Base-by-base conservation (phyloP, 2,329 filamentous ascomycete species). In the Fusarium algeriense region DNA sequence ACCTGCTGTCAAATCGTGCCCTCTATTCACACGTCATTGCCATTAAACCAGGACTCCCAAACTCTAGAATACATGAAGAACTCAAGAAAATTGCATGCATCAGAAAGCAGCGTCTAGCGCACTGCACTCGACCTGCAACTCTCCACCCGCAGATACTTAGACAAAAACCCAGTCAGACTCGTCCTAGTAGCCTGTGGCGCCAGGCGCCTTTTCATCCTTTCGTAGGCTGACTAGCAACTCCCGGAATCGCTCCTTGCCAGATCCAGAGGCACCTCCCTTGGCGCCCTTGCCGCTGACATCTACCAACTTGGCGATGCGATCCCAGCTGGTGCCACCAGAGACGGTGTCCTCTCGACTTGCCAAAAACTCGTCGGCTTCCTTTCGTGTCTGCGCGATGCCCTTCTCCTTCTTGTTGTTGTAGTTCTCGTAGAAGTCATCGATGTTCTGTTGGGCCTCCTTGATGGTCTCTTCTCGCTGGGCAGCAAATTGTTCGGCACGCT, bases 331-430 rank as follows among this genome's bases (percentile, higher is more conserved):
- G 69, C 96, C 96, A 54, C 96, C 96, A 14, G 93, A 93, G 28
- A 94, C 93, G 41, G 95, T 98, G 81, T 98, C 95, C 81, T 99
- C 95, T 67, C 95, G 90, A 81, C 87, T 94, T 59, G 89, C 91
- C 49, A 98, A 85, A 82, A 98, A 99, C 79, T 97, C 91, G 78
- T 98, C 95, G 10, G 95, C 96, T 76, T 99, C 96, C 81, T 93
- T 92, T 77, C 92, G 90, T 61, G 95, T 96, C 85, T 97, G 93
- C 26, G 92, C 87, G 74, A 98, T 92, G 65, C 89, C 90, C 88
- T 98, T 98, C 81, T 99, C 96, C 81, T 96, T 95, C 85, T 98
- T 97, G 82, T 92, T 91, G 86, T 98, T 98, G 87, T 99, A 99
- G 83, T 97, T 98, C 80, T 98, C 95, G 86, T 99, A 99, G 84